A percentile compares a stretch with the other conserved stretches of the same genome.
phyloP scores from a whole-genome alignment of 1,284 basidiomycete species.

The Pseudozyma flocculosa region DNA sequence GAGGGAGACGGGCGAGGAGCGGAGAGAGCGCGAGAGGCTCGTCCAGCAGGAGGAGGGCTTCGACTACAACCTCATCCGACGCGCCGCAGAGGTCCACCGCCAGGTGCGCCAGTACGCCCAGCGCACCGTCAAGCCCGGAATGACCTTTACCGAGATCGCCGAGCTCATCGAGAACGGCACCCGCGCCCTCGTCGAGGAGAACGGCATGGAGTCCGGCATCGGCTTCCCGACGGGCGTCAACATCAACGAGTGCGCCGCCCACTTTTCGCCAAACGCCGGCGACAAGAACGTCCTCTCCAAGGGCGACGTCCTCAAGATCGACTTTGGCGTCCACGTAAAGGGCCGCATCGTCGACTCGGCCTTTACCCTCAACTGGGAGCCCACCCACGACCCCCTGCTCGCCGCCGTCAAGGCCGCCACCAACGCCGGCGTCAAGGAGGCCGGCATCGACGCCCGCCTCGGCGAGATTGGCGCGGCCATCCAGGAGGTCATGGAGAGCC shows the following conservation, averaged over 20 bases:
- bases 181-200: slow-evolving; percentile 77
- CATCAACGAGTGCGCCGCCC: slow-evolving; percentile 91
- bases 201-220: slow-evolving; percentile 83
- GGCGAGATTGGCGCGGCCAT: slow-evolving; percentile 89
- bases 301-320: slow-evolving; percentile 91
- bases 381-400: slow-evolving; percentile 82
- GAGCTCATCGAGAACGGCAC: slow-evolving; percentile 80
- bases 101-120: slow-evolving; percentile 82
- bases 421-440: slow-evolving; percentile 72
- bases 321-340: slow-evolving; percentile 94
- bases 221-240: slow-evolving; percentile 95
- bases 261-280: slow-evolving; percentile 94
- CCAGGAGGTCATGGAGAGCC: slow-evolving; percentile 98
- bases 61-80: slow-evolving; percentile 80
- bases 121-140: slow-evolving; percentile 83
- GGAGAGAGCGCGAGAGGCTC: slow-evolving; percentile 73
- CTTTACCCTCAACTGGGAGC: slow-evolving; percentile 87
- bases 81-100: slow-evolving; percentile 87
- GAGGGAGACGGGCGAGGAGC: slow-evolving; percentile 87
- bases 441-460: slow-evolving; percentile 91
- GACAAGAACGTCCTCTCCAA: slow-evolving; percentile 83
- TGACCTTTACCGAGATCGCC: slow-evolving; percentile 92
- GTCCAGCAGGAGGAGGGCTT: slow-evolving; percentile 60
- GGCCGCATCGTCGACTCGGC: slow-evolving; percentile 94
- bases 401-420: slow-evolving; percentile 93